Percentiles rank a stretch among this genome's conserved stretches.
Conservation (phyloP, 257 asterid species). For the Nicotiana sylvestris region DNA sequence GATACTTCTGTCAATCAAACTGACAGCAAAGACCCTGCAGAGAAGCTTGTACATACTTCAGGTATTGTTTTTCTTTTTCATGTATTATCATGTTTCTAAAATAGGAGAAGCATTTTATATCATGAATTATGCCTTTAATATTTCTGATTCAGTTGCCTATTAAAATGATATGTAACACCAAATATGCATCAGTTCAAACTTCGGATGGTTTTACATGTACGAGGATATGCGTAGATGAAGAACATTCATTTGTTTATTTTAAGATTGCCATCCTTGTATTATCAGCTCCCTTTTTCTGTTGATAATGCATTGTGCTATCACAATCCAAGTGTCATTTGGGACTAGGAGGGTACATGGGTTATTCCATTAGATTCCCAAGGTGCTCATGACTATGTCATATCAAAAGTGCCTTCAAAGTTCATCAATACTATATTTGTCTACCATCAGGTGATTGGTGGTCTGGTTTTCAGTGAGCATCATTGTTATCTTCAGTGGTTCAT, state of each 20-base stretch:
- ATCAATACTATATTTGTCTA: neutral
- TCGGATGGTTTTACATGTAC: neutral
- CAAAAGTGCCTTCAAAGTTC: neutral
- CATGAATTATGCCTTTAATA: neutral
- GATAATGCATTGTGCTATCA: neutral
- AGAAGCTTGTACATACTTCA: conserved; percentile 40
- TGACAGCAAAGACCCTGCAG: conserved; percentile 34
- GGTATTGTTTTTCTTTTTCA: conserved; percentile 29
- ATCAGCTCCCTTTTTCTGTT: neutral
- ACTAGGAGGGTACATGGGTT: neutral
- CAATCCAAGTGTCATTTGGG: neutral
- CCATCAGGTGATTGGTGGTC: neutral
- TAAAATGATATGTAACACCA: neutral
- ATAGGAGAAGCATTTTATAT: neutral
- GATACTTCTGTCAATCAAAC: conserved; percentile 39
- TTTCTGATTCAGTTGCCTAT: neutral
- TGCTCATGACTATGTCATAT: neutral
- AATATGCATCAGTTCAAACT: neutral
- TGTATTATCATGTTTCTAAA: neutral
- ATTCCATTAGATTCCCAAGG: neutral
- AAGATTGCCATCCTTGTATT: neutral
- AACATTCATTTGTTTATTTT: neutral
- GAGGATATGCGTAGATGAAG: neutral
- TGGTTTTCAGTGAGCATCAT: neutral
- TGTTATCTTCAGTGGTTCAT: neutral